Percentiles rank a stretch among this genome's conserved stretches.
Evolutionary conservation across 768 basidiomycete genomes (phyloP).

Genomic region (Peribolospora baueri): DNA sequence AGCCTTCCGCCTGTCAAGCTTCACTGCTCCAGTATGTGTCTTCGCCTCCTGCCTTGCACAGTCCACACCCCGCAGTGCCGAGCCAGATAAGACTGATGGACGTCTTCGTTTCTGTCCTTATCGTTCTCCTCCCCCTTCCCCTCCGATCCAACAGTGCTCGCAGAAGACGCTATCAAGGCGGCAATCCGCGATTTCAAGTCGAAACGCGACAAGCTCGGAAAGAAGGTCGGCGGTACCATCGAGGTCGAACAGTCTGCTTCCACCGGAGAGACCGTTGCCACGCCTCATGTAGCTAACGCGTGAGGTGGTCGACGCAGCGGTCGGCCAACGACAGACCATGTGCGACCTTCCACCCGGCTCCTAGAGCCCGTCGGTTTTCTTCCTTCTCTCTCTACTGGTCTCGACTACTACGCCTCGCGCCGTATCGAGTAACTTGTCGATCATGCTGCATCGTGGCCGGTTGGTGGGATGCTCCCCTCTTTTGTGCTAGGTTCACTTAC

Average conservation of each 20-base stretch:
- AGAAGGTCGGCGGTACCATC: conserved; percentile 37
- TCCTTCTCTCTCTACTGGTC: no score
- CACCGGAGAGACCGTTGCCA: conserved; percentile 6
- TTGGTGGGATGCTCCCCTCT: no score
- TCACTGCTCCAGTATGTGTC: conserved; percentile 60
- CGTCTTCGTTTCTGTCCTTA: not conserved
- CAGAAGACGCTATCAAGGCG: conserved; percentile 94
- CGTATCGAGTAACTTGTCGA: no score
- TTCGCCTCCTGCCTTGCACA: not conserved
- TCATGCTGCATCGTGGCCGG: no score
- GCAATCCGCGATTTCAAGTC: conserved; percentile 87
- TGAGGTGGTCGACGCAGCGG: no score
- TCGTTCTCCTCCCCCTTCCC: not conserved
- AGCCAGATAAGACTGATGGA: not conserved
- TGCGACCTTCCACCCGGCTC: no score
- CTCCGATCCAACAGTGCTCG: conserved; percentile 39
- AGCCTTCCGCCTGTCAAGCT: conserved; percentile 88
- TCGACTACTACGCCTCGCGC: no score
- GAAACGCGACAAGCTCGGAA: conserved; percentile 39
- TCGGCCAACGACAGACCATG: no score
- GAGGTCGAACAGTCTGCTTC: conserved; percentile 23
- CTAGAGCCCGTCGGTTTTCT: no score
- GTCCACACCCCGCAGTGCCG: not conserved
- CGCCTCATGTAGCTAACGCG: not conserved
- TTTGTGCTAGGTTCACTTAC: no score